These are phyloP conservation scores for Cryptococcus jaspeensis DNA, from an alignment of 1,284 basidiomycete genomes.

Conservation along the genomic window DNA sequence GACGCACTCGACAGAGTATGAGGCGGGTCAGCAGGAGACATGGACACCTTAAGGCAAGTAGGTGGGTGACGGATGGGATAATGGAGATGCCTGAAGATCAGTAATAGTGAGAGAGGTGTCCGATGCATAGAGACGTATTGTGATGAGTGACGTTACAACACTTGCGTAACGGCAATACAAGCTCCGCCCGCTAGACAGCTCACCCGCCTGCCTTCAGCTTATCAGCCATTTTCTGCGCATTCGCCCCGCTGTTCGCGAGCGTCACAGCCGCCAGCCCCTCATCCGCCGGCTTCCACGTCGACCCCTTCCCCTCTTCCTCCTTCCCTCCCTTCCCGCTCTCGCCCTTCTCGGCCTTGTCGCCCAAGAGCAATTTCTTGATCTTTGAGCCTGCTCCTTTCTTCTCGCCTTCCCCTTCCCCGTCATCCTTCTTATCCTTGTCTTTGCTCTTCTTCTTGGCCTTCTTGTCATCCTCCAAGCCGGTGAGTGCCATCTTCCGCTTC, in stretches of 20 bases:
- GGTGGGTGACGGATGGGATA: too few relatives aligned
- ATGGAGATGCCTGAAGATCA: too few relatives aligned
- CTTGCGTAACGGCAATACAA: neutral
- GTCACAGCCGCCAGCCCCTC: constrained; percentile 23
- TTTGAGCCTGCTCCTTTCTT: neutral
- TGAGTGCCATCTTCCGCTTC: constrained; percentile 12
- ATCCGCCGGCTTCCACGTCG: constrained; percentile 28
- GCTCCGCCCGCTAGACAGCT: neutral
- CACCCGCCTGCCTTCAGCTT: constrained; percentile 16
- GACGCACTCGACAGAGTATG: too few relatives aligned
- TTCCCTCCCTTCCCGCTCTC: neutral
- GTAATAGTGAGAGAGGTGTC: too few relatives aligned
- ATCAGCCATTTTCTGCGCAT: constrained; percentile 18
- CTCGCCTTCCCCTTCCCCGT: neutral
- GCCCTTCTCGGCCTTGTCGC: constrained; percentile 6
- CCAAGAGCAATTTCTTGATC: constrained; percentile 1
- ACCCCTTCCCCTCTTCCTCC: constrained; percentile 10
- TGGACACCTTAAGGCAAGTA: too few relatives aligned
- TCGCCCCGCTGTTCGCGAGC: constrained; percentile 14
- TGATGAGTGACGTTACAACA: too few relatives aligned
- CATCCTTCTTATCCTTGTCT: neutral
- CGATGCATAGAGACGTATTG: too few relatives aligned
- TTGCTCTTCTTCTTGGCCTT: constrained; percentile 1
- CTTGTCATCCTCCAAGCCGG: constrained; percentile 11
- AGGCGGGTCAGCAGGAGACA: too few relatives aligned